Evolutionary conservation across 768 basidiomycete genomes (phyloP).

Genomic region (Kwoniella shandongensis): DNA sequence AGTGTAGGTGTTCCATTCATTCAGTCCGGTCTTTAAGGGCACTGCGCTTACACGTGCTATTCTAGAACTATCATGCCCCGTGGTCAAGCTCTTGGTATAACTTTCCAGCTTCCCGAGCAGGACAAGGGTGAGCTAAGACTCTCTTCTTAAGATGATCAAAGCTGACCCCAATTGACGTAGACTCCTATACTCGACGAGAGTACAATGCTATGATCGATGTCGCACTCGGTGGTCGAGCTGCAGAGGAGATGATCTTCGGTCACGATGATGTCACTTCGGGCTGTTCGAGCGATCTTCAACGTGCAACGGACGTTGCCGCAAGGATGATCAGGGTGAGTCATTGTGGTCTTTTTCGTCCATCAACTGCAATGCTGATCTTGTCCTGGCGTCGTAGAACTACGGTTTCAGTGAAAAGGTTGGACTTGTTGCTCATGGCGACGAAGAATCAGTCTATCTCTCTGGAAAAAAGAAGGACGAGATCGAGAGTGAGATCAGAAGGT

Average conservation of each 20-base stretch:
- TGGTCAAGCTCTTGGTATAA: constrained; percentile 79
- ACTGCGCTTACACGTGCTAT: background rate
- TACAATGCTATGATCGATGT: constrained; percentile 70
- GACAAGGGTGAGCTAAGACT: constrained; percentile 46
- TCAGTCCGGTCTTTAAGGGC: background rate
- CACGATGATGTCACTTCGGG: constrained; percentile 85
- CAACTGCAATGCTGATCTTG: too few species aligned
- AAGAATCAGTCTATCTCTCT: constrained; percentile 69
- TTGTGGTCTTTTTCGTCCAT: background rate
- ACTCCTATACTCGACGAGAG: constrained; percentile 53
- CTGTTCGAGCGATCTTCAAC: constrained; percentile 79
- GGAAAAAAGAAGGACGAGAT: constrained; percentile 77
- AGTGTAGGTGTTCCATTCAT: constrained; percentile 58
- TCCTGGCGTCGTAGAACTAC: constrained; percentile 32
- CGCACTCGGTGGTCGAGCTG: constrained; percentile 88
- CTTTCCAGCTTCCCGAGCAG: constrained; percentile 55
- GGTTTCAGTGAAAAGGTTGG: constrained; percentile 56
- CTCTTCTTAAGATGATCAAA: background rate
- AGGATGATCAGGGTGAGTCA: constrained; percentile 81
- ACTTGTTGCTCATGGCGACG: constrained; percentile 78
- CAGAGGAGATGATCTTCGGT: constrained; percentile 91
- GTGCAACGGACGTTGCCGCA: constrained; percentile 75
- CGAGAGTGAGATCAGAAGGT: constrained; percentile 77
- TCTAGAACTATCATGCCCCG: constrained; percentile 82
- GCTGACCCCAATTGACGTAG: constrained; percentile 20